Percentiles rank a stretch among this genome's conserved stretches.
Conservation (phyloP, 257 asterid species). For the Capsicum rhomboideum region DNA sequence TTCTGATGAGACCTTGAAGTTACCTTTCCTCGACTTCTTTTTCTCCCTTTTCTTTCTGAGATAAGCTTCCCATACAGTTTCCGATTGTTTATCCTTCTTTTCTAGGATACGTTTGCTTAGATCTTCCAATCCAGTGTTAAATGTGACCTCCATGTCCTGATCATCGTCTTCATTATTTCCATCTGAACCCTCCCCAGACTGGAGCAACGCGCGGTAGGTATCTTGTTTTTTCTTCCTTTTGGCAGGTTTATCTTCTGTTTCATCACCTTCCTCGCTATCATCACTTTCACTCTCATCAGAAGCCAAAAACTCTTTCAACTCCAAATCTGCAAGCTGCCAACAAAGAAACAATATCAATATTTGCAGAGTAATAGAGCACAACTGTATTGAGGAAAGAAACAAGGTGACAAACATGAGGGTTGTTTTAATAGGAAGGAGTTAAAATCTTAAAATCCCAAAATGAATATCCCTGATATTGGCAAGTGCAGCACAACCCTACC, state of each 20-base stretch:
- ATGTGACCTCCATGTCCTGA: conserved; percentile 84
- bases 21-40: conserved; percentile 51
- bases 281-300: conserved; percentile 76
- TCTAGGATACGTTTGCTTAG: conserved; percentile 72
- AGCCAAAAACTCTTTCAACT: conserved; percentile 69
- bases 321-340: conserved; percentile 67
- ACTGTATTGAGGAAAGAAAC: neutral
- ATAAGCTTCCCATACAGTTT: conserved; percentile 77
- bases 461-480: neutral
- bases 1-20: conserved; percentile 60
- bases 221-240: conserved; percentile 41
- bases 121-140: conserved; percentile 77
- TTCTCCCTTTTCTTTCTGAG: conserved; percentile 71
- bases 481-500: neutral
- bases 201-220: conserved; percentile 57
- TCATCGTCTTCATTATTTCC: conserved; percentile 46
- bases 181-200: conserved; percentile 59
- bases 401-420: neutral
- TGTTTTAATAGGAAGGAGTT: neutral
- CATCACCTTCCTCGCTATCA: conserved; percentile 39
- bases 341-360: neutral
- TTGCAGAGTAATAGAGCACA: neutral
- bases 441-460: neutral
- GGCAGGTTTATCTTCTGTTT: conserved; percentile 24
- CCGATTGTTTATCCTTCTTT: conserved; percentile 77